Base-by-base conservation (phyloP, 2,329 filamentous ascomycete genomes). In the Fonsecaea pugnacius region DNA sequence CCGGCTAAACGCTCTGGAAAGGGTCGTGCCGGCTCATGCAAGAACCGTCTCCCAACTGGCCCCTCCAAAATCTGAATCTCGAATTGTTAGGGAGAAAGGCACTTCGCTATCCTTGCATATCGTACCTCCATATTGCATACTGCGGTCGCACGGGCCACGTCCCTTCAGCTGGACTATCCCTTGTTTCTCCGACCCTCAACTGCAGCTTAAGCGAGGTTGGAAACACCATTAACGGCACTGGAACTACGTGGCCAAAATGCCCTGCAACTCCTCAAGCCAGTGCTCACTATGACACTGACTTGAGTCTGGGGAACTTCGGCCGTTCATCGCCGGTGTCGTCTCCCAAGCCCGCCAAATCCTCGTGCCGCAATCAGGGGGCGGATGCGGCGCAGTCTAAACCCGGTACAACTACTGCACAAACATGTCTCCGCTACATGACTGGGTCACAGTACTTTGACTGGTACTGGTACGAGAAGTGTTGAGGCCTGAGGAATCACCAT, bases 131-230 rank as follows among this genome's bases (percentile, higher is more conserved):
- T 30, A 30, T 30, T 32, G 21, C 18, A 36, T 38, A 24, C 36
- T 33, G 38, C 36, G 50, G 56, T 63, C 48, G 55, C 55, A 57
- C 32, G 43, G 43, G 27, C 24, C 27, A 52, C 8, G 27, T 46
- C 30, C 24, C 16, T 48, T 55, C 33, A 51, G 51, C 60, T 33
- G 60, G 51, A 36, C n/a, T 14, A 35, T 27, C 21, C 21, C 21
- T 30, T 40, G n/a, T 30, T 36, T 59, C 35, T 30, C 54, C 27
- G 33, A 43, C 33, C 40, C 56, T 50, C 46, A 33, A 43, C 64
- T 61, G 54, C 64, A 61, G n/a, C 30, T 58, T 35, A 63, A 61
- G 64, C 64, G 60, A 64, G 61, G 64, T 61, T 66, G 64, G 50
- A 60, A 55, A 48, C 21, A 40, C 38, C 48, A 27, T 57, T 16